Evolutionary conservation across 2,329 filamentous ascomycete genomes (phyloP).

Genomic region (Aotearoamyces nothofagi): DNA sequence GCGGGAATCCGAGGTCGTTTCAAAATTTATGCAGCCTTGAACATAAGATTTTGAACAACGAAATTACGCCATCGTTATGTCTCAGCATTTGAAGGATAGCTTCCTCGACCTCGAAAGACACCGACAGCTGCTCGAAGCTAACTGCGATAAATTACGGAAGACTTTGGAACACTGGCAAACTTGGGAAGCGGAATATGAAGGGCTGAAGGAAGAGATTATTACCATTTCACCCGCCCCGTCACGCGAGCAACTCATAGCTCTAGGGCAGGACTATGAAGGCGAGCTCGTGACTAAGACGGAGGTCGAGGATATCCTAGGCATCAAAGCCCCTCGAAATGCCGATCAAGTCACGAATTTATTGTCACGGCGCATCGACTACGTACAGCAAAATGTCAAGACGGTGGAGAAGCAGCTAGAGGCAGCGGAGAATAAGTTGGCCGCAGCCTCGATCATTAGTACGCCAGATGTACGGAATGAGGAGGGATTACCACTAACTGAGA

Average conservation of each 20-base stretch:
- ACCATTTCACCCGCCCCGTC: conserved; percentile 25
- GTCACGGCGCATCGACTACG: conserved; percentile 72
- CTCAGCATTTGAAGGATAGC: conserved; percentile 16
- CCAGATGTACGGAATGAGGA: conserved; percentile 50
- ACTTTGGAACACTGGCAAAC: conserved; percentile 78
- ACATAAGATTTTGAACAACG: no score
- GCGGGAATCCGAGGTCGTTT: conserved; percentile 2
- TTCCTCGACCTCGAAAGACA: conserved; percentile 61
- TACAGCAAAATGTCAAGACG: conserved; percentile 63
- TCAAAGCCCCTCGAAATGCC: conserved; percentile 30
- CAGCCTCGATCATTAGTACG: conserved; percentile 41
- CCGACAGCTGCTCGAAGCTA: conserved; percentile 59
- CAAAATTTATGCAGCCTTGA: conserved; percentile 1
- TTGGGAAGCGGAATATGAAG: conserved; percentile 85
- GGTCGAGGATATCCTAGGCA: conserved; percentile 29
- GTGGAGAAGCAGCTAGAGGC: conserved; percentile 53
- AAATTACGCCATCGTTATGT: no score
- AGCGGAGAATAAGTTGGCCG: conserved; percentile 55
- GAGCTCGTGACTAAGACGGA: conserved; percentile 46
- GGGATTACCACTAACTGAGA: conserved; percentile 71
- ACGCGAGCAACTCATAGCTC: conserved; percentile 32
- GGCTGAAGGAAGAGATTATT: conserved; percentile 68
- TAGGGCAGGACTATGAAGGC: conserved; percentile 35
- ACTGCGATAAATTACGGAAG: conserved; percentile 56
- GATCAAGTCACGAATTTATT: conserved; percentile 54